Base-by-base conservation (phyloP, 805 yeast species). In the Teunomyces atbi region DNA sequence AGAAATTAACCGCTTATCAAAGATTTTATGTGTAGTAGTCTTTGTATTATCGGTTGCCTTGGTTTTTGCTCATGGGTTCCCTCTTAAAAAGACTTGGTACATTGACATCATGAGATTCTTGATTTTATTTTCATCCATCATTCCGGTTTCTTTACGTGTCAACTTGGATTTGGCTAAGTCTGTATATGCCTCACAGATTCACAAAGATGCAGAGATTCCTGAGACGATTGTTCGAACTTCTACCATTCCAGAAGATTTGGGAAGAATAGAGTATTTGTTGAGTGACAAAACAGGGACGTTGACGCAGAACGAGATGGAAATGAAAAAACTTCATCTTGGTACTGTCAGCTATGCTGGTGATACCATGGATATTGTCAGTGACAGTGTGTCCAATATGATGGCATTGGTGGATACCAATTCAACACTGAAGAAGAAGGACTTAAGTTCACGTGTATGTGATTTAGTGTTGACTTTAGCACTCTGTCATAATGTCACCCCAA, bases 401-500 rank as follows among this genome's bases (percentile, higher is more conserved):
- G 29, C 51, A n/a, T 59, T 65, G 26, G 52, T 56, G 36, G 64
- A 62, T 55, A 56, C 55, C 29, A 49, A 12, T 26, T 29, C 55
- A 29, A 47, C 52, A 35, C 50, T 54, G 76, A 47, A 80, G 83
- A 65, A 83, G 84, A 64, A 58, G 39, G 96, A 89, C 57, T 74
- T 89, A 56, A 83, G 89, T 16, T 63, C 76, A 13, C 76, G 88
- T 53, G 96, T 91, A 5, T 77, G 91, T 56, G 97, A 90, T 58
- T 71, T 94, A 51, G 81, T 90, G 1, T 65, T 82, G 0, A 87
- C 97, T 1, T 73, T 94, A 42, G 96, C 98, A 0, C 71, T 92
- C n/a, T 94, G 99, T 64, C 99, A 94, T 65, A 90, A 90, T 55
- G 99, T 94, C 23, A 95, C 99, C 0, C 99, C 99, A 1, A 83